Percentiles rank a stretch among this genome's conserved stretches.
These are phyloP conservation scores for Botrytis deweyae DNA, from an alignment of 2,329 filamentous ascomycete species.

Conservation along the genomic window DNA sequence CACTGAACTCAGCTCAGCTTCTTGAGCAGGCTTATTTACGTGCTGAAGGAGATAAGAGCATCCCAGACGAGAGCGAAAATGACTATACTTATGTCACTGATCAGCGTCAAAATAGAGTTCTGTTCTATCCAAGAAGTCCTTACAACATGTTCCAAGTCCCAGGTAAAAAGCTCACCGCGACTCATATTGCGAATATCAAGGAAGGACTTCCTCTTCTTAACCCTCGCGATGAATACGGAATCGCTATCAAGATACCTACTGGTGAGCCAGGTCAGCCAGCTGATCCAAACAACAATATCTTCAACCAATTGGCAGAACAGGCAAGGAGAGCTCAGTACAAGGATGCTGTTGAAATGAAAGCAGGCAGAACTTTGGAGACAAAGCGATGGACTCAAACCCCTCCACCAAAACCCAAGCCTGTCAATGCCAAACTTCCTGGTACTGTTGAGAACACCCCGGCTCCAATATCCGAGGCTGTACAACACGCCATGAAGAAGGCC, in stretches of 20 bases:
- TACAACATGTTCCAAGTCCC: constrained; percentile 1
- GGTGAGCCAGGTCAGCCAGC: no score
- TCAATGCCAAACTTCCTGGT: constrained; percentile 22
- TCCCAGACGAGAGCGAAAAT: constrained; percentile 2
- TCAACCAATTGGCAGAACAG: constrained; percentile 9
- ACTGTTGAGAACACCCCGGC: constrained; percentile 1
- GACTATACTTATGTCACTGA: background rate
- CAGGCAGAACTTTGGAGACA: constrained; percentile 17
- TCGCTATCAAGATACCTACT: background rate
- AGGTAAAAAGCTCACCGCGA: background rate
- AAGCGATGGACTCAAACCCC: constrained; percentile 24
- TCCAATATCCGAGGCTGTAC: constrained; percentile 9
- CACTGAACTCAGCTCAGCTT: constrained; percentile 11
- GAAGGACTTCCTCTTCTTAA: constrained; percentile 5
- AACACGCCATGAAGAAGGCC: constrained; percentile 12
- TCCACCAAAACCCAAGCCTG: constrained; percentile 23
- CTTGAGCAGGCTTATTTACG: background rate
- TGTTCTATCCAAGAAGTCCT: constrained; percentile 4
- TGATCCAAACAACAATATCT: background rate
- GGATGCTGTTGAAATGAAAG: background rate
- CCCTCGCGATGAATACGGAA: background rate
- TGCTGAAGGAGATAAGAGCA: background rate
- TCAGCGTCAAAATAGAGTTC: background rate
- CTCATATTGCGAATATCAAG: background rate
- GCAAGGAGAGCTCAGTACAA: constrained; percentile 11